Conservation (phyloP, 1,139 yeast species). For the Nematodospora anomalae region DNA sequence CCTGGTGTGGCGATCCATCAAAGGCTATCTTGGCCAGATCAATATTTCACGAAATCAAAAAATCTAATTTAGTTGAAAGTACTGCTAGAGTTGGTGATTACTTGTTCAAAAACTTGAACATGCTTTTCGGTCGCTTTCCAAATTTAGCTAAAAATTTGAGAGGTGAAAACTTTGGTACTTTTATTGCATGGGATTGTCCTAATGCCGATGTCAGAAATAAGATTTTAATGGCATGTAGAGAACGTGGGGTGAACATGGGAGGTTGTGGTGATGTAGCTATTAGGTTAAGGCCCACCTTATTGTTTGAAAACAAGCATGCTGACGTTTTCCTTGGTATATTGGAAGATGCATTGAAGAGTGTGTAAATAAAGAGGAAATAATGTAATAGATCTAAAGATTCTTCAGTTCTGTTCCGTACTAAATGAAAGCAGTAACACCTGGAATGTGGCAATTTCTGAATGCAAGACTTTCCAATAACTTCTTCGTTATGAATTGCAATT, state of each 20-base stretch:
- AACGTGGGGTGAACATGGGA: constrained; percentile 66
- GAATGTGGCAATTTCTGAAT: too few species aligned
- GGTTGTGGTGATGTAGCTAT: constrained; percentile 69
- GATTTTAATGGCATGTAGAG: constrained; percentile 49
- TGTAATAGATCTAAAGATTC: too few species aligned
- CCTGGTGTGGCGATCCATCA: constrained; percentile 85
- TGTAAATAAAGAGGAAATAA: background rate
- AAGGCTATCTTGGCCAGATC: constrained; percentile 64
- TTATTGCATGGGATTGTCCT: constrained; percentile 72
- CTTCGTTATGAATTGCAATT: too few species aligned
- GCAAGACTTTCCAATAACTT: too few species aligned
- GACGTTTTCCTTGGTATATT: constrained; percentile 55
- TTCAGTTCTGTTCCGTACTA: too few species aligned
- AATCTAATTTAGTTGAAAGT: constrained; percentile 50
- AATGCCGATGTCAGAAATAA: constrained; percentile 49
- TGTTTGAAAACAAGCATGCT: constrained; percentile 66
- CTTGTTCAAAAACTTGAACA: constrained; percentile 48
- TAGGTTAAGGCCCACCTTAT: constrained; percentile 69
- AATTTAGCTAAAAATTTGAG: constrained; percentile 52
- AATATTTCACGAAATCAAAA: constrained; percentile 57
- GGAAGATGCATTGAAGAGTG: constrained; percentile 28
- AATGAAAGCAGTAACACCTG: too few species aligned
- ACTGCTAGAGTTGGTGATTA: constrained; percentile 62
- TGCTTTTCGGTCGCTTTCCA: constrained; percentile 46
- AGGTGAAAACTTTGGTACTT: constrained; percentile 69